phyloP scores from a whole-genome alignment of 345 rosid species.

The Euphorbia tirucalli region DNA sequence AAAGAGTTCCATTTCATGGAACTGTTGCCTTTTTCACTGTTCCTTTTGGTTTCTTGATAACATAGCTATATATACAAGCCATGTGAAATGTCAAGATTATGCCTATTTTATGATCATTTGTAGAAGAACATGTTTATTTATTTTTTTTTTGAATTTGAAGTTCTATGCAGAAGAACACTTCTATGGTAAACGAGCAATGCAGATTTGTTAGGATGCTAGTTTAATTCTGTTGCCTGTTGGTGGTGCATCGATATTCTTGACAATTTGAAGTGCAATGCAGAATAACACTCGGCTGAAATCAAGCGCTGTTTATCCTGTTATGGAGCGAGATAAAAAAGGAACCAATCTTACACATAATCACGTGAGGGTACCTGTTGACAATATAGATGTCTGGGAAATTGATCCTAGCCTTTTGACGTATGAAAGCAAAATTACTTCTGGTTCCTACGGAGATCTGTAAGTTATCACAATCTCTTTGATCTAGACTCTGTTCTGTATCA shows the following conservation, averaged over 20 bases:
- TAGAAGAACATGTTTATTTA: slow-evolving; percentile 3
- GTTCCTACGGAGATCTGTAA: slow-evolving; percentile 44
- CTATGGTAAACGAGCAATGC: not conserved
- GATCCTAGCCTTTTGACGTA: slow-evolving; percentile 35
- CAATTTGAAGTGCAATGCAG: slow-evolving; percentile 43
- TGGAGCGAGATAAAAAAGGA: slow-evolving; percentile 34
- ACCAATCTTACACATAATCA: slow-evolving; percentile 19
- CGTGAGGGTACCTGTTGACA: slow-evolving; percentile 37
- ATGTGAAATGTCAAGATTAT: not conserved
- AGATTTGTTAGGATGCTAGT: not conserved
- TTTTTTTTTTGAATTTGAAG: slow-evolving; percentile 31
- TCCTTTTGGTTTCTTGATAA: not conserved
- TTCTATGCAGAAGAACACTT: slow-evolving; percentile 41
- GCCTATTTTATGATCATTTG: not conserved
- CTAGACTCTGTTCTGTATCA: not conserved
- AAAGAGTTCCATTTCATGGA: not conserved
- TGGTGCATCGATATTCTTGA: slow-evolving; percentile 20
- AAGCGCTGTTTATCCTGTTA: slow-evolving; percentile 25
- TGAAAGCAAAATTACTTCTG: slow-evolving; percentile 40
- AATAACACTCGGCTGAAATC: slow-evolving; percentile 25
- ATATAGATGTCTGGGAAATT: slow-evolving; percentile 60
- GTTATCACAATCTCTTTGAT: slow-evolving; percentile 19
- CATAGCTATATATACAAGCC: not conserved
- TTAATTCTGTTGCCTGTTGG: not conserved
- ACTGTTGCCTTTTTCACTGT: not conserved